These are phyloP conservation scores for Epichloe sp. DNA, from an alignment of 2,329 filamentous ascomycete species.

Conservation along the genomic window DNA sequence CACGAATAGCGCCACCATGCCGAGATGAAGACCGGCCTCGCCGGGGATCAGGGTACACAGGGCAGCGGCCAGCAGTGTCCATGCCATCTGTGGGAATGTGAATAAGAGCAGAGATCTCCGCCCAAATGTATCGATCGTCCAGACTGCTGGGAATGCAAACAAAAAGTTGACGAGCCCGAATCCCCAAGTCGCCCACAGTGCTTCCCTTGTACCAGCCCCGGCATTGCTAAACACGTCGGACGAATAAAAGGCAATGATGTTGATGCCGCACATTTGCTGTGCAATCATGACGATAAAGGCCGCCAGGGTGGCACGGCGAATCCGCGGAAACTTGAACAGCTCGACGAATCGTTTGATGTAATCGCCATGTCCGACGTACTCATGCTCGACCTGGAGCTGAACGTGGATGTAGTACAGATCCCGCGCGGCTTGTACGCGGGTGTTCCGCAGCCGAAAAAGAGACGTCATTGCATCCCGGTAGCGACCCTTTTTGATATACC, in stretches of 20 bases:
- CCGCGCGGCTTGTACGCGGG: conserved; percentile 43
- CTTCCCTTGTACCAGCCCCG: conserved; percentile 39
- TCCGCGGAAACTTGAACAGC: conserved; percentile 54
- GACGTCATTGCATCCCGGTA: conserved; percentile 48
- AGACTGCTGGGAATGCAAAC: conserved; percentile 45
- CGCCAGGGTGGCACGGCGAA: conserved; percentile 60
- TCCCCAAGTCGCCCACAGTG: conserved; percentile 45
- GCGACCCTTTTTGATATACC: conserved; percentile 53
- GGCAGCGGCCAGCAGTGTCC: conserved; percentile 26
- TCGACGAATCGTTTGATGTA: conserved; percentile 51
- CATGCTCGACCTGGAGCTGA: conserved; percentile 46
- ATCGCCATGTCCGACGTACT: conserved; percentile 36
- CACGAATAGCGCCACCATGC: conserved; percentile 42
- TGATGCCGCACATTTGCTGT: conserved; percentile 58
- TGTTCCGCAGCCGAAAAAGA: conserved; percentile 37
- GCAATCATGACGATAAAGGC: conserved; percentile 71
- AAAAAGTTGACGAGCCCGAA: conserved; percentile 46
- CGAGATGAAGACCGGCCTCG: conserved; percentile 18
- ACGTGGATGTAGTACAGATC: conserved; percentile 53
- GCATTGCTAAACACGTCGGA: conserved; percentile 48
- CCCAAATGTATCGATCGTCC: conserved; percentile 45
- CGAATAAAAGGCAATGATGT: conserved; percentile 67
- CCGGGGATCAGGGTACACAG: conserved; percentile 39
- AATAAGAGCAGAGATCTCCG: conserved; percentile 35
- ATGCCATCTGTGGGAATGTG: conserved; percentile 30